Base-by-base conservation (phyloP, 2,329 filamentous ascomycete species). In the Clarireedia homoeocarpa region DNA sequence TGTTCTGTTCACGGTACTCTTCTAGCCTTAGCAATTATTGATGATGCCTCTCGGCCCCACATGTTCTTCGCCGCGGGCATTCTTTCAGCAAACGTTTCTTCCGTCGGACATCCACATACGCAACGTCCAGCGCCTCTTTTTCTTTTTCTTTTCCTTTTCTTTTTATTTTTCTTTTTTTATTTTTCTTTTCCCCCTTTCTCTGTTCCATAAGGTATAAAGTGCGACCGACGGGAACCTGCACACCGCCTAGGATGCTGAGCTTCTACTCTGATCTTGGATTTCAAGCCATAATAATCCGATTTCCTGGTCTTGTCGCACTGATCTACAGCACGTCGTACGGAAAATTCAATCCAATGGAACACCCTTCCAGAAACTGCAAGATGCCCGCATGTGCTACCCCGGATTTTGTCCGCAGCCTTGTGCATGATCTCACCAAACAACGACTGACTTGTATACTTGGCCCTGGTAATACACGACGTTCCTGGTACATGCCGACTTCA, bases 381-480 rank as follows among this genome's bases (percentile, higher is more conserved):
- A 40, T 54, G 54, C 48, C 57, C 51, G 24, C 39, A 34, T 53
- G 58, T 59, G 39, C 30, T 40, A 61, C 54, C 39, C 40, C 58
- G 58, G 55, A 58, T 47, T 50, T 55, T 54, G 53, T 51, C 50
- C 51, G 56, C 53, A 58, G 56, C n/a, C 39, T 45, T 49, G 53
- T 61, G 59, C 57, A 59, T 48, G 49, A 61, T 59, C 55, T 59
- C 51, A 52, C 48, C 45, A 48, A 49, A 56, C 42, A 47, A 45
- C 40, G 54, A 56, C 49, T 57, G 51, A 44, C 54, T 20, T 26
- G 36, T 55, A 36, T 36, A 30, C 30, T 48, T 44, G 27, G 20
- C 34, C 36, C 38, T 5, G 7, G 39, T 42, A 15, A 20, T 42
- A 42, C 26, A 20, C 27, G 42, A 27, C 36, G 42, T 26, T n/a